These are phyloP conservation scores for Plasmodium knowlesi DNA, from an alignment of 169 alveolate species.

Conservation along the genomic window DNA sequence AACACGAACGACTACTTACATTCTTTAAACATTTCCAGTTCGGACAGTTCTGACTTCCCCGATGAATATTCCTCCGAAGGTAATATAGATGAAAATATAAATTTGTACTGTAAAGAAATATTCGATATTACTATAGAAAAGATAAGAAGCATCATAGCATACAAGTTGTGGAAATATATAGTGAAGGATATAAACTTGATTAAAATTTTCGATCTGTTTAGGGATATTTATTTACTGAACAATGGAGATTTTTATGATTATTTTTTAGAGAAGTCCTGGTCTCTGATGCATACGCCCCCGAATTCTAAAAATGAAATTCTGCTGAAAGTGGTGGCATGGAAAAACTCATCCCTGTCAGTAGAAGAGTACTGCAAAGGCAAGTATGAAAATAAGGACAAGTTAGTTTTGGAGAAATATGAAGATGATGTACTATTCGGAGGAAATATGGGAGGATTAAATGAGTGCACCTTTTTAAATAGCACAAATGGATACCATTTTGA, in stretches of 20 bases:
- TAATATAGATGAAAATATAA: conserved; percentile 10
- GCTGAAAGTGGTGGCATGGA: conserved; percentile 71
- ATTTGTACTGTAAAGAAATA: conserved; percentile 47
- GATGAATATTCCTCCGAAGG: conserved; percentile 33
- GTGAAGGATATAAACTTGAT: conserved; percentile 75
- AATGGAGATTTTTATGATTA: conserved; percentile 77
- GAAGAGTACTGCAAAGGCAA: conserved; percentile 60
- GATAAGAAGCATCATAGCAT: conserved; percentile 77
- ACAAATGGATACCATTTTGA: conserved; percentile 31
- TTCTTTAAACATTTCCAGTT: background rate
- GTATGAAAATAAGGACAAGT: conserved; percentile 72
- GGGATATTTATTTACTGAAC: conserved; percentile 78
- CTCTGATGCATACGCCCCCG: conserved; percentile 75
- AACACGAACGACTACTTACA: background rate
- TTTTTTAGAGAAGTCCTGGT: conserved; percentile 79
- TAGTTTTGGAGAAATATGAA: conserved; percentile 64
- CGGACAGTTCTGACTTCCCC: conserved; percentile 18
- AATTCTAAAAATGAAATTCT: conserved; percentile 73
- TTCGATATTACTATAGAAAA: conserved; percentile 78
- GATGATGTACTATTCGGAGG: conserved; percentile 24
- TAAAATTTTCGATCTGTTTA: conserved; percentile 72
- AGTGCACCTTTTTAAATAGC: conserved; percentile 15
- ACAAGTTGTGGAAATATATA: conserved; percentile 78
- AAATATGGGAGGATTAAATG: background rate
- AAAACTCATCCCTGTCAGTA: conserved; percentile 46